phyloP scores from a whole-genome alignment of 106 monocot genomes.

The Dioscorea dumetorum region DNA sequence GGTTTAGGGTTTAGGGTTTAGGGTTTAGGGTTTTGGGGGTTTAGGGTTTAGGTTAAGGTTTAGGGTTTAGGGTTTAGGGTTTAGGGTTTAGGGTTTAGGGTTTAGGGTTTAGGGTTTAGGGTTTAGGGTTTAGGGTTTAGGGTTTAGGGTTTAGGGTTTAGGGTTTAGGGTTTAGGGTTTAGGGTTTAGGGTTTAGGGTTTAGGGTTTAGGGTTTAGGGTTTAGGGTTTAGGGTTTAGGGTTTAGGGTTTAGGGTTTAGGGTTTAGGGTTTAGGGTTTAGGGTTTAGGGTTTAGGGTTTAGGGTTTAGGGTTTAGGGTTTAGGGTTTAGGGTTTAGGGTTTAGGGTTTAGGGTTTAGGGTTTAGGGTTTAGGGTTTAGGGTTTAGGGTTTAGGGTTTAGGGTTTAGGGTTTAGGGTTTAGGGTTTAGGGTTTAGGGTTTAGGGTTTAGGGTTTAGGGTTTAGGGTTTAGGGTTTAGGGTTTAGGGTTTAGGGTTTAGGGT shows the following conservation, averaged over 20 bases:
- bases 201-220: conserved; percentile 18
- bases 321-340: conserved; percentile 24
- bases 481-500: conserved; percentile 14
- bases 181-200: neutral
- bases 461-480: conserved; percentile 19
- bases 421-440: conserved; percentile 31
- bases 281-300: conserved; percentile 16
- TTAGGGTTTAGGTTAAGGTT: too few relatives aligned
- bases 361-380: conserved; percentile 23
- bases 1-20: conserved; percentile 32
- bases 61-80: conserved; percentile 27
- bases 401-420: conserved; percentile 20
- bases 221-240: conserved; percentile 18
- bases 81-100: conserved; percentile 25
- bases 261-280: conserved; percentile 6
- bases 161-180: conserved; percentile 16
- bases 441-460: conserved; percentile 20
- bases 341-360: conserved; percentile 25
- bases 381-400: conserved; percentile 23
- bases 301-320: conserved; percentile 16
- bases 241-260: conserved; percentile 13
- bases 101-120: conserved; percentile 32
- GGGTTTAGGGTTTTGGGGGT: conserved; percentile 28
- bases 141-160: conserved; percentile 20
- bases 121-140: conserved; percentile 18